A percentile compares a stretch with the other conserved stretches of the same genome.
Conservation (phyloP, 78 protist species). For the Chrysochromulina parva region DNA sequence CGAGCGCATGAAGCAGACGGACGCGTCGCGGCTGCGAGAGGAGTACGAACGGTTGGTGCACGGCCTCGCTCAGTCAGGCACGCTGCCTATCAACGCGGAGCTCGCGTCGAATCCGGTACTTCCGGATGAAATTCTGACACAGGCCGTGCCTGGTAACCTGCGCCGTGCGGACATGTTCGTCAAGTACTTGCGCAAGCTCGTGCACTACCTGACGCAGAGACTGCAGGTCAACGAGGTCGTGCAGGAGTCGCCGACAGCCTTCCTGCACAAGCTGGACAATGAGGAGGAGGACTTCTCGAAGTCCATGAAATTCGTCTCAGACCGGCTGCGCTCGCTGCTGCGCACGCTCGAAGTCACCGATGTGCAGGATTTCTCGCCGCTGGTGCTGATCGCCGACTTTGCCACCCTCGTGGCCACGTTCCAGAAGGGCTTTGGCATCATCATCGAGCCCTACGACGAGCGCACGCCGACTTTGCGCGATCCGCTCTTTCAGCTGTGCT, state of each 20-base stretch:
- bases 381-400: slow-evolving; percentile 74
- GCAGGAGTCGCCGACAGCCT: slow-evolving; percentile 71
- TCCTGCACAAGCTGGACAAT: slow-evolving; percentile 50
- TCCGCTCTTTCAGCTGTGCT: slow-evolving; percentile 70
- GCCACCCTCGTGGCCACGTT: slow-evolving; percentile 90
- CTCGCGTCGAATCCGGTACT: slow-evolving; percentile 63
- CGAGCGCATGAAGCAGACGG: not conserved
- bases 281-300: slow-evolving; percentile 18
- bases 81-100: slow-evolving; percentile 1
- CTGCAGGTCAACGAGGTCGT: slow-evolving; percentile 32
- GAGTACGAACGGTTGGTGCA: not conserved
- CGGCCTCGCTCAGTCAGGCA: not conserved
- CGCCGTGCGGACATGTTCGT: slow-evolving; percentile 78
- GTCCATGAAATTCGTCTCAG: slow-evolving; percentile 37
- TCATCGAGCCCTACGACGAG: slow-evolving; percentile 88
- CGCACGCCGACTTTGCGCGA: slow-evolving; percentile 55
- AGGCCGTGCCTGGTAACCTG: slow-evolving; percentile 95
- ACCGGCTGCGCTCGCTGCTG: slow-evolving; percentile 87
- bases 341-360: slow-evolving; percentile 66
- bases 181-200: slow-evolving; percentile 63
- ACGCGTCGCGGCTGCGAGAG: not conserved
- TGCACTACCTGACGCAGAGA: slow-evolving; percentile 66
- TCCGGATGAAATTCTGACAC: slow-evolving; percentile 75
- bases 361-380: slow-evolving; percentile 70
- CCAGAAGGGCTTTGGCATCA: slow-evolving; percentile 55